Conservation (phyloP, 2,329 filamentous ascomycete genomes). For the Colletotrichum eleusines region DNA sequence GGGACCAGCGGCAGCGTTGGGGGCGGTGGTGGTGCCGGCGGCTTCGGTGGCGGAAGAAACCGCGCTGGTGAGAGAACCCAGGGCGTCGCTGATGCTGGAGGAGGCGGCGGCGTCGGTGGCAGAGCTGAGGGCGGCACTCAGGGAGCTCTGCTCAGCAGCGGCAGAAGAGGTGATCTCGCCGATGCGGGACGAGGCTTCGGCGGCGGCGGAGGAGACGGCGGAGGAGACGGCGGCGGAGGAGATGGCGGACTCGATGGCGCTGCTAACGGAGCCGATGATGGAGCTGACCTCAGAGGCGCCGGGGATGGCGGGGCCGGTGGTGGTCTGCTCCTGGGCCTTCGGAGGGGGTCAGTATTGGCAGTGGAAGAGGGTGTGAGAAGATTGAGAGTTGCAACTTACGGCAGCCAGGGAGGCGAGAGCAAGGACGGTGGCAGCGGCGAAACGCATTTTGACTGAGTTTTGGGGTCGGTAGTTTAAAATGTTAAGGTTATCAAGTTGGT, state of each 20-base stretch:
- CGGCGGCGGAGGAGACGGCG: slow-evolving; percentile 44
- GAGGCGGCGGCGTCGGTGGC: slow-evolving; percentile 32
- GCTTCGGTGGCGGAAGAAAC: slow-evolving; percentile 45
- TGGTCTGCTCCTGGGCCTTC: slow-evolving; percentile 43
- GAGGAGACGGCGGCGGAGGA: slow-evolving; percentile 42
- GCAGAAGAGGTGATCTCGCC: slow-evolving; percentile 42
- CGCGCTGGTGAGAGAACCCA: slow-evolving; percentile 9
- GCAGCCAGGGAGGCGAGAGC: slow-evolving; percentile 51
- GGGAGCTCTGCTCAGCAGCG: slow-evolving; percentile 39
- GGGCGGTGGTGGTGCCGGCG: slow-evolving; percentile 40
- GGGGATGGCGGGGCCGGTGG: slow-evolving; percentile 39
- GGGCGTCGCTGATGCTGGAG: slow-evolving; percentile 34
- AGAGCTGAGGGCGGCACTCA: slow-evolving; percentile 43
- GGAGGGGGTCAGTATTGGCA: neutral
- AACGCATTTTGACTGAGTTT: slow-evolving; percentile 55
- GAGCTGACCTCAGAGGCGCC: slow-evolving; percentile 33
- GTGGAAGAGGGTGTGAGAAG: neutral
- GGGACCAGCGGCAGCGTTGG: slow-evolving; percentile 49
- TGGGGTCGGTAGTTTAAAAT: slow-evolving; percentile 4
- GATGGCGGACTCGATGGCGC: slow-evolving; percentile 7
- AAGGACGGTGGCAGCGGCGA: slow-evolving; percentile 52
- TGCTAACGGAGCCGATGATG: slow-evolving; percentile 14
- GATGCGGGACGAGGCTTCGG: slow-evolving; percentile 44
- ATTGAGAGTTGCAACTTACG: slow-evolving; percentile 42
- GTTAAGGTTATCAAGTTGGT: slow-evolving; percentile 10